A percentile compares a stretch with the other conserved stretches of the same genome.
These are phyloP conservation scores for Alnus rubra DNA, from an alignment of 306 rosid species.

Conservation along the genomic window DNA sequence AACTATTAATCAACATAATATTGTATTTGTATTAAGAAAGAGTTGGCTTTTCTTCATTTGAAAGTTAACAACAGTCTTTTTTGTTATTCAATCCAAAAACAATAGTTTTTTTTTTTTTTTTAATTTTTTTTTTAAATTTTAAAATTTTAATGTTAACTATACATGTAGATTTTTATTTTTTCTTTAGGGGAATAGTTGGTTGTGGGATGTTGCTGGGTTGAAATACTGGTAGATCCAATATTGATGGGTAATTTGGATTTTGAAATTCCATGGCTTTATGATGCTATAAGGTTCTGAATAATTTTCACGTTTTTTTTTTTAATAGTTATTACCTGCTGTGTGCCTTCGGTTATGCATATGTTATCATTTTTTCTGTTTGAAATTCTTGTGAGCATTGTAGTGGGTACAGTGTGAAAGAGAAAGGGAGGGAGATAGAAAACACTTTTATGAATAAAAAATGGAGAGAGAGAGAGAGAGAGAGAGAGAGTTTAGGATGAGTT, in stretches of 20 bases:
- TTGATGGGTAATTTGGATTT: slow-evolving; percentile 95
- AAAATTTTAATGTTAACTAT: slow-evolving; percentile 8
- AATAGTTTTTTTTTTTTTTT: too few species aligned
- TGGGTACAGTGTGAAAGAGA: too few species aligned
- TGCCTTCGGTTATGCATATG: slow-evolving; percentile 16
- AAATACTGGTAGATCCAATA: slow-evolving; percentile 84
- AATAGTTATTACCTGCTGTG: slow-evolving; percentile 7
- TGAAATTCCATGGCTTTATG: slow-evolving; percentile 93
- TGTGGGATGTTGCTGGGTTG: slow-evolving; percentile 69
- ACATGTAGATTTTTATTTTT: background rate
- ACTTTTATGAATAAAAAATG: too few species aligned
- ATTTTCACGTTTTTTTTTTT: slow-evolving; percentile 63
- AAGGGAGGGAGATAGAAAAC: too few species aligned
- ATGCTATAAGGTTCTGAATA: slow-evolving; percentile 73
- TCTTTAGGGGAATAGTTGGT: slow-evolving; percentile 81
- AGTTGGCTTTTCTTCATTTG: slow-evolving; percentile 11
- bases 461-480: too few species aligned
- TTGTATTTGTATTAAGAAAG: background rate
- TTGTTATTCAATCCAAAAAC: too few species aligned
- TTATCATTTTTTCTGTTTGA: slow-evolving; percentile 52
- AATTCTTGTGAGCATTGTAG: slow-evolving; percentile 9
- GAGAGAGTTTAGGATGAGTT: too few species aligned
- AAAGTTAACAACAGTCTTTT: background rate
- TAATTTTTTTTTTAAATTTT: too few species aligned
- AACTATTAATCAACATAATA: background rate